Conservation (phyloP, 305 asterid genomes). For the Fraxinus nigra region DNA sequence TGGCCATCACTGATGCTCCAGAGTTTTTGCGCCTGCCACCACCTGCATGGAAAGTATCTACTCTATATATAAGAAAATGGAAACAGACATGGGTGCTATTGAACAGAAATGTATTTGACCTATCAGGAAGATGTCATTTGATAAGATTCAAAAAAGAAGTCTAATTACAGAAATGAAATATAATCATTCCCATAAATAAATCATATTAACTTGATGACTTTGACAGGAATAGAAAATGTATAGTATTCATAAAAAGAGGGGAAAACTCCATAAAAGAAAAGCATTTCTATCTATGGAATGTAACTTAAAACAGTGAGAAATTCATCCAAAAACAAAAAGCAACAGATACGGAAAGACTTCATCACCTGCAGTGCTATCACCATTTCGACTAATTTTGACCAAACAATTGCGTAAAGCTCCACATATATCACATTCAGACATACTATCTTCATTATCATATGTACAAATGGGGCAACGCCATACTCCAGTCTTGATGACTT, state of each 20-base stretch:
- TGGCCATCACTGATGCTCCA: slow-evolving; percentile 89
- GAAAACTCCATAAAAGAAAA: slow-evolving; percentile 16
- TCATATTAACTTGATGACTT: slow-evolving; percentile 12
- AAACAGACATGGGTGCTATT: slow-evolving; percentile 13
- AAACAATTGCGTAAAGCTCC: slow-evolving; percentile 89
- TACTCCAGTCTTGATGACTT: slow-evolving; percentile 36
- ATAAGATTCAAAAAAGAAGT: slow-evolving; percentile 11
- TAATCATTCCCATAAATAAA: slow-evolving; percentile 18
- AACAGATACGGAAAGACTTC: slow-evolving; percentile 3
- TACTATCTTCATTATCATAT: slow-evolving; percentile 65
- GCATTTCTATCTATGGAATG: slow-evolving; percentile 14
- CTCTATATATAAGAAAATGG: slow-evolving; percentile 42
- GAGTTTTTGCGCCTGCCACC: slow-evolving; percentile 75
- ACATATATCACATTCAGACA: slow-evolving; percentile 81
- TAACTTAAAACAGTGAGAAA: not conserved
- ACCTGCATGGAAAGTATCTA: slow-evolving; percentile 89
- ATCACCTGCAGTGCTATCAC: slow-evolving; percentile 45
- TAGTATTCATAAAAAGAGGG: not conserved
- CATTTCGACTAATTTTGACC: slow-evolving; percentile 49
- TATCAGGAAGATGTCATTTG: slow-evolving; percentile 16
- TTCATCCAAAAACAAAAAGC: slow-evolving; percentile 14
- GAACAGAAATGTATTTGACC: slow-evolving; percentile 13
- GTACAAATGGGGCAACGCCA: slow-evolving; percentile 91
- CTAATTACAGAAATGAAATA: slow-evolving; percentile 5
- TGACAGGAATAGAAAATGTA: slow-evolving; percentile 13